Conservation (phyloP, 768 basidiomycete genomes). For the Suillus fuscotomentosus region DNA sequence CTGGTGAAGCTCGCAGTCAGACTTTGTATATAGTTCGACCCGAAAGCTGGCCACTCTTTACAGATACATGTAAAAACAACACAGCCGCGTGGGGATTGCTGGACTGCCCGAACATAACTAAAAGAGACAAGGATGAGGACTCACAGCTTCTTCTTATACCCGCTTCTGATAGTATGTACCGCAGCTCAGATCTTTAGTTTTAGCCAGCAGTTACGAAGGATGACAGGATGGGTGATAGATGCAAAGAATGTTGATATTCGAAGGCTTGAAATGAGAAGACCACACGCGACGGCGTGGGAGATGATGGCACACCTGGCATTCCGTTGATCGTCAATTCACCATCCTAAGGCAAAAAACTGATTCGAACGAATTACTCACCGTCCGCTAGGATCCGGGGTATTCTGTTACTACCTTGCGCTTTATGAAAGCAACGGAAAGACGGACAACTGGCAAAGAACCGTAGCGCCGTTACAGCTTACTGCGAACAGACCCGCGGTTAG, state of each 20-base stretch:
- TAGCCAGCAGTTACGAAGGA: conserved; percentile 1
- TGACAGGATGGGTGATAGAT: conserved; percentile 7
- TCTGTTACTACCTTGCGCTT: background rate
- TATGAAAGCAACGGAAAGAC: background rate
- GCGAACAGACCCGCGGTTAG: background rate
- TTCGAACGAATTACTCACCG: background rate
- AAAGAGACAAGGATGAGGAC: conserved; percentile 14
- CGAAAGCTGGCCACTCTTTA: conserved; percentile 10
- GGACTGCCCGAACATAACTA: conserved; percentile 13
- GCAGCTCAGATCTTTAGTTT: background rate
- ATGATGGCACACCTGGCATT: conserved; percentile 16
- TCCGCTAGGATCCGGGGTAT: background rate
- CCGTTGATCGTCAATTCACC: conserved; percentile 3
- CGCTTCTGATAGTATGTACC: background rate
- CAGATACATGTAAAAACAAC: conserved; percentile 21
- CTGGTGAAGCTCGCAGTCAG: conserved; percentile 2
- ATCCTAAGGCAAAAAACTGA: background rate
- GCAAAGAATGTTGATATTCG: conserved; percentile 16
- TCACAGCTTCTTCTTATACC: conserved; percentile 12
- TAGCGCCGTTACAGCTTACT: background rate
- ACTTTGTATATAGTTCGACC: conserved; percentile 11
- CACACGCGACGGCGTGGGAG: conserved; percentile 27
- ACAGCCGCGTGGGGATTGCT: conserved; percentile 18
- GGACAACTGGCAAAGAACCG: background rate
- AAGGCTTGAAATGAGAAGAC: conserved; percentile 16